A percentile compares a stretch with the other conserved stretches of the same genome.
Evolutionary conservation across 306 rosid species (phyloP).

Genomic region (Spatholobus suberectus): DNA sequence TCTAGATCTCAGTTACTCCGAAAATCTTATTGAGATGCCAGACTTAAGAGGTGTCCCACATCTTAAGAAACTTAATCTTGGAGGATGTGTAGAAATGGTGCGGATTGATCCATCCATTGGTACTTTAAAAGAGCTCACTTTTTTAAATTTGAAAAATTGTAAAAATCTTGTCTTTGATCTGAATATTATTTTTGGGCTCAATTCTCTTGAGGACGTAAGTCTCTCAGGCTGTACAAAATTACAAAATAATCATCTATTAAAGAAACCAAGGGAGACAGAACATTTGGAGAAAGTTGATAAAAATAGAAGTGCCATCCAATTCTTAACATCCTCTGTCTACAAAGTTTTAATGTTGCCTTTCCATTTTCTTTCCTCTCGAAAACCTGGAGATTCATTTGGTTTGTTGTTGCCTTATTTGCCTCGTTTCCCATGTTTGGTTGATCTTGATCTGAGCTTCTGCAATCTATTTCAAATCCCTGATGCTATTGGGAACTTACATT

Average conservation of each 20-base stretch:
- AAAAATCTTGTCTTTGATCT: neutral
- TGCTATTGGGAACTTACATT: constrained; percentile 15
- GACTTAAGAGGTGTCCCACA: neutral
- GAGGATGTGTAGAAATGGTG: constrained; percentile 5
- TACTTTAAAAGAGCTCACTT: too few relatives aligned
- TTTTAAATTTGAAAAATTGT: too few relatives aligned
- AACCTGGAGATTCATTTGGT: too few relatives aligned
- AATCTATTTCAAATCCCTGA: constrained; percentile 27
- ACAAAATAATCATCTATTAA: neutral
- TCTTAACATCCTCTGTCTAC: neutral
- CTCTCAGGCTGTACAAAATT: constrained; percentile 32
- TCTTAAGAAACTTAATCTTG: constrained; percentile 8
- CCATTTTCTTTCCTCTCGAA: neutral
- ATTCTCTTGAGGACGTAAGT: neutral
- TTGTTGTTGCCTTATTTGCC: neutral
- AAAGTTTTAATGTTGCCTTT: neutral
- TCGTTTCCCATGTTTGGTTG: neutral
- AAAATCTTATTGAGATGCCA: constrained; percentile 27
- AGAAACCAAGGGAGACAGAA: neutral
- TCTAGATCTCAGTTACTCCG: neutral
- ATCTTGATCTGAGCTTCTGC: constrained; percentile 33
- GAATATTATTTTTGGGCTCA: constrained; percentile 9
- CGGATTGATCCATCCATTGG: too few relatives aligned
- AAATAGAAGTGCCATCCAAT: neutral
- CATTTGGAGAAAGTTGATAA: neutral